Base-by-base conservation (phyloP, 1,139 yeast genomes). In the Nadsonia starkeyi-henricii region DNA sequence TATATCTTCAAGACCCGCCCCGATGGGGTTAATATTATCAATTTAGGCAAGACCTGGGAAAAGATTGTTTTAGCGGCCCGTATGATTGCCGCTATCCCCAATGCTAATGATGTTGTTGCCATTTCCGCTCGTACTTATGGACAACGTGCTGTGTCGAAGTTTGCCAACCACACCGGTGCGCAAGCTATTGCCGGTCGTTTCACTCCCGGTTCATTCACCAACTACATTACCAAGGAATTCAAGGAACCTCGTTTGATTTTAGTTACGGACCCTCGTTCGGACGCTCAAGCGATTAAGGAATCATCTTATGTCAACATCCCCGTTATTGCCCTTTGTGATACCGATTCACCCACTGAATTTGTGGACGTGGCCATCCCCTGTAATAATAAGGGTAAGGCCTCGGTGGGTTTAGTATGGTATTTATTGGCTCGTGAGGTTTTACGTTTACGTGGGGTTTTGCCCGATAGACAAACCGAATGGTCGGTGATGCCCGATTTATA, bases 181-280 rank as follows among this genome's bases (percentile, higher is more conserved):
- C 88, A 97, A 65, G 93, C 98, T 73, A 89, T 93, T 77, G 98
- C 98, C 65, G 98, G 98, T 76, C 89, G 99, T 79, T 93, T 93
- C 88, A 93, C 98, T 67, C 99, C 99, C 76, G 99, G 99, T 85
- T 83, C 85, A 80, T 93, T 93, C 89, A 93, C 99, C 73, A 93
- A 93, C 81, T 93, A 93, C 81, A 91, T 89, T 81, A 93, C 98
- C 76, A 93, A 97, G 78, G 86, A 97, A 65, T 93, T 91, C 96
- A 91, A 89, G 80, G 99, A 93, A 79, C 99, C 99, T 81, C 86
- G 98, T 80, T 82, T 93, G 73, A 88, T 91, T 73, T 78, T 91
- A 68, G 98, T 91, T 68, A 91, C 98, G 68, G 98, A 91, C 79
- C 98, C 99, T 79, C 91, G 98, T 81, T 89, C 97, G 64, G 98